Percentiles rank a stretch among this genome's conserved stretches.
phyloP scores from a whole-genome alignment of 345 rosid species.

The Diplotaxis tenuifolia region DNA sequence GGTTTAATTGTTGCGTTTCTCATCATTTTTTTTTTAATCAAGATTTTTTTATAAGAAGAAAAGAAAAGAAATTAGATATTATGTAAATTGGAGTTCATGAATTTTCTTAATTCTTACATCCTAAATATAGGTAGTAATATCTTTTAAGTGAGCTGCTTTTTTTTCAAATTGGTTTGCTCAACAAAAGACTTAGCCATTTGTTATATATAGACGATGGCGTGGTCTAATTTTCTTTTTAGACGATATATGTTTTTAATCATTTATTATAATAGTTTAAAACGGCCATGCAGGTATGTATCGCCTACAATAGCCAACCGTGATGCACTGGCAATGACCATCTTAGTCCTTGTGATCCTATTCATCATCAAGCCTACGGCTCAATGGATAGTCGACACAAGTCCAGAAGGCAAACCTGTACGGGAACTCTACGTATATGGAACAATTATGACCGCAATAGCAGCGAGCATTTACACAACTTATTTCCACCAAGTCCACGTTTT shows the following conservation, averaged over 20 bases:
- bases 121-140: not conserved
- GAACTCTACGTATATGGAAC: conserved; percentile 7
- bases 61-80: not conserved
- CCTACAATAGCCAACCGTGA: conserved; percentile 25
- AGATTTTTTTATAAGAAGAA: too few relatives aligned
- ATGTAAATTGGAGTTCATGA: not conserved
- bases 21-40: not conserved
- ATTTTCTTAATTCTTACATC: not conserved
- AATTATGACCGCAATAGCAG: conserved; percentile 18
- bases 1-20: not conserved
- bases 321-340: not conserved
- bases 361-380: conserved; percentile 28
- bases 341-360: conserved; percentile 19
- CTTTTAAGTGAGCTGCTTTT: too few relatives aligned
- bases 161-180: too few relatives aligned
- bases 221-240: not conserved
- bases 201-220: not conserved
- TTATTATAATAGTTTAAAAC: conserved; percentile 5
- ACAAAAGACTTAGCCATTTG: too few relatives aligned
- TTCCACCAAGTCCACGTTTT: conserved; percentile 25
- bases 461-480: not conserved
- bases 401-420: conserved; percentile 27
- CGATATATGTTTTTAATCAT: not conserved
- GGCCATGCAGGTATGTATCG: conserved; percentile 15
- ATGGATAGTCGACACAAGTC: conserved; percentile 10